A percentile compares a stretch with the other conserved stretches of the same genome.
These are phyloP conservation scores for Volutella citrinella DNA, from an alignment of 2,329 filamentous ascomycete species.

Conservation along the genomic window DNA sequence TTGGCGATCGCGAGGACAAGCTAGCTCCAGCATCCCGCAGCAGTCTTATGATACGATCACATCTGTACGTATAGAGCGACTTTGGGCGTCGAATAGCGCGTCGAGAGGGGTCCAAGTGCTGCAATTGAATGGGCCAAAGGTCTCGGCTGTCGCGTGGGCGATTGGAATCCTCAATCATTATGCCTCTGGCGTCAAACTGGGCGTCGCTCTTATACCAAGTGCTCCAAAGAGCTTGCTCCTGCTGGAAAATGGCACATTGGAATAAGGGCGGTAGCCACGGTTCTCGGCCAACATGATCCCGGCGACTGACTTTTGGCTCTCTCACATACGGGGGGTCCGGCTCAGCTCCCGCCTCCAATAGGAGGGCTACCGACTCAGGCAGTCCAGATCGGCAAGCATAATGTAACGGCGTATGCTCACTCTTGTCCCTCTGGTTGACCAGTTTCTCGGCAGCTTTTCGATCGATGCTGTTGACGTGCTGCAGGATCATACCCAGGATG, in stretches of 20 bases:
- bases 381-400: slow-evolving; percentile 15
- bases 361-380: slow-evolving; percentile 11
- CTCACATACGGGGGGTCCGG: too few relatives aligned
- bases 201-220: too few relatives aligned
- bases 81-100: background rate
- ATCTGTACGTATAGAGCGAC: slow-evolving; percentile 6
- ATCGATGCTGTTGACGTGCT: slow-evolving; percentile 8
- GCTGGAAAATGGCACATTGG: slow-evolving; percentile 13
- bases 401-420: slow-evolving; percentile 15
- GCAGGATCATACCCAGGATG: slow-evolving; percentile 10
- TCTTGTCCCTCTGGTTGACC: slow-evolving; percentile 11
- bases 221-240: slow-evolving; percentile 13
- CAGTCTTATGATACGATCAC: slow-evolving; percentile 11
- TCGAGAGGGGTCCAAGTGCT: background rate
- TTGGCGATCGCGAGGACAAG: background rate
- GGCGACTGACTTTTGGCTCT: background rate
- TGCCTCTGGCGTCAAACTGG: slow-evolving; percentile 3
- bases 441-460: background rate
- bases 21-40: slow-evolving; percentile 11
- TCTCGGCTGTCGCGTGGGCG: background rate
- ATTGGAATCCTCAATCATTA: slow-evolving; percentile 2
- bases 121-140: background rate
- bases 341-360: slow-evolving; percentile 15
- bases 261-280: slow-evolving; percentile 17
- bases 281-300: background rate